Evolutionary conservation across 345 rosid genomes (phyloP), one percentile per base, ranked within the genome.

Genomic region (Euphorbia lathyris): DNA sequence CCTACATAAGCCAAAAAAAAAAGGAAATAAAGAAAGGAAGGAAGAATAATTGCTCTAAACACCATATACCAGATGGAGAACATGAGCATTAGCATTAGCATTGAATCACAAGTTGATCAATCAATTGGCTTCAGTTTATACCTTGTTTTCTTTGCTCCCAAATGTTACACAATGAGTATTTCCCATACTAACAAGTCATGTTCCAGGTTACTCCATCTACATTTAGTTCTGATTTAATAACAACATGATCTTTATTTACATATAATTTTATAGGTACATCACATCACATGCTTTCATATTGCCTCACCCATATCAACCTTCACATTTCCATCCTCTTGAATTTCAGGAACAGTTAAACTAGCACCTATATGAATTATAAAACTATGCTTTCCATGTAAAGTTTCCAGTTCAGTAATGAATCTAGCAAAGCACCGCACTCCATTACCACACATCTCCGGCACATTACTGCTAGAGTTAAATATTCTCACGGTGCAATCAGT

Each of bases 371-470:
- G 96, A 9, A 95, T 65, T 0, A 90, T 84, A 79, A 95, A 92
- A 74, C 96, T 88, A 19, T 81, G 86, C 69, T 70, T 86, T 58
- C 98, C 98, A 1, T 79, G 83, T 42, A 90, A 71, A 75, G 84
- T 89, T 70, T 96, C 90, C 72, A 92, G 81, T 84, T 96, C 88
- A 0, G 97, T 85, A 47, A 92, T 81, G 79, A 92, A 90, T 82
- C 84, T 86, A 1, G 98, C 99, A 72, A 96, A 90, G 81, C 98
- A 95, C 66, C 96, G 74, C n/a, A 95, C 94, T 38, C 98, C 99
- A 69, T 95, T 95, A 60, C 97, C 98, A 74, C 99, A 95, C 97
- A 95, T 90, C 85, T 95, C 98, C 16, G 96, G 99, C 79, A 90
- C 99, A 56, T 96, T 92, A 65, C 96, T 97, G 75, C 92, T 97